phyloP scores from a whole-genome alignment of 2,329 filamentous ascomycete genomes.

The Hypoxylon sp. region DNA sequence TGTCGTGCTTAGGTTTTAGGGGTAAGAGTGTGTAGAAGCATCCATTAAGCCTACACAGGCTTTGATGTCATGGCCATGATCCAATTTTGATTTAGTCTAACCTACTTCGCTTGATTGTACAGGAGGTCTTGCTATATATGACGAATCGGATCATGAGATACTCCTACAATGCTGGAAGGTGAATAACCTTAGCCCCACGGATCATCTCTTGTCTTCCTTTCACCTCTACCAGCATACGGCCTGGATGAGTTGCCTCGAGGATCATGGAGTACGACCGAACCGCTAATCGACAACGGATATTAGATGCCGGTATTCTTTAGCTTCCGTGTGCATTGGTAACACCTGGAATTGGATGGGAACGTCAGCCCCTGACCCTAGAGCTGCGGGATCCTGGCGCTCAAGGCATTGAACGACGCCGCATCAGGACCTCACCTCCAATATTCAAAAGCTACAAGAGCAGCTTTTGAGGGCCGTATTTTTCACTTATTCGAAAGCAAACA shows the following conservation, averaged over 20 bases:
- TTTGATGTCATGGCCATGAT: neutral
- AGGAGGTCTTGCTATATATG: neutral
- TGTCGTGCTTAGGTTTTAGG: neutral
- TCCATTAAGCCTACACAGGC: neutral
- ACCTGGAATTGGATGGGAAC: too few species aligned
- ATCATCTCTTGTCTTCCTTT: neutral
- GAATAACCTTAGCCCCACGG: neutral
- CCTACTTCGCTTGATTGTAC: neutral
- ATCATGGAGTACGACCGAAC: neutral
- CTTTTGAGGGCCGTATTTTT: conserved; percentile 45
- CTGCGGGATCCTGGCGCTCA: neutral
- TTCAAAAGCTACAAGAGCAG: neutral
- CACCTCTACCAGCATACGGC: neutral
- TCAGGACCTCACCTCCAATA: neutral
- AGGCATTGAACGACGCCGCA: neutral
- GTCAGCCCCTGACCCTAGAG: too few species aligned
- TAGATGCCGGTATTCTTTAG: too few species aligned
- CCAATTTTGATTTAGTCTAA: neutral
- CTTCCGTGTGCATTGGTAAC: too few species aligned
- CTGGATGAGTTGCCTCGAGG: neutral
- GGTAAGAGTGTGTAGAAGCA: neutral
- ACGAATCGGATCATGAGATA: neutral
- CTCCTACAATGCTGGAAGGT: neutral
- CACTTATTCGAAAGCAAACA: conserved; percentile 58
- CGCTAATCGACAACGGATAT: neutral